These are phyloP conservation scores for Atalantia buxifolia DNA, from an alignment of 345 rosid species.

Conservation along the genomic window DNA sequence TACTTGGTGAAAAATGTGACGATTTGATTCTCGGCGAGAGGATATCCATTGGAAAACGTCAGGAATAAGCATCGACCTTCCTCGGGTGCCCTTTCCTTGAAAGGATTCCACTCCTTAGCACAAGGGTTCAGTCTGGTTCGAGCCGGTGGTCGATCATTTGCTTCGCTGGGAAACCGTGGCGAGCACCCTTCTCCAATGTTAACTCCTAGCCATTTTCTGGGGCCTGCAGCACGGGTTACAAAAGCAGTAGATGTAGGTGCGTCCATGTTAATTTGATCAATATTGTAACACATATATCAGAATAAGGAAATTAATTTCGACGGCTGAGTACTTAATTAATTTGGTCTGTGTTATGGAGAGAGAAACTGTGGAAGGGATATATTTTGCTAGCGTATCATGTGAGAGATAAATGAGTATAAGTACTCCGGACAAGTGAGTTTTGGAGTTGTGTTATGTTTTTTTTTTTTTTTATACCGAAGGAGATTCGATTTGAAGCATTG, in stretches of 20 bases:
- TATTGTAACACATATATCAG: too few relatives aligned
- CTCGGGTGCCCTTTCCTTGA: conserved; percentile 10
- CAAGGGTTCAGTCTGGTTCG: conserved; percentile 15
- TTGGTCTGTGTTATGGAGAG: neutral
- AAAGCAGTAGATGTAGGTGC: neutral
- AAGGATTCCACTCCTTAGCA: conserved; percentile 30
- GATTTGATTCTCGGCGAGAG: conserved; percentile 27
- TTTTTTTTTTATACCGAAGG: neutral
- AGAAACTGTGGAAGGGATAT: neutral
- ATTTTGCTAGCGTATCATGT: too few relatives aligned
- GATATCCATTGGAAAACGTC: conserved; percentile 38
- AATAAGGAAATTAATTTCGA: too few relatives aligned
- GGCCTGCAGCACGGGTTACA: neutral
- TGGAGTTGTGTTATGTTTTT: neutral
- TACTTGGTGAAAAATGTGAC: conserved; percentile 25
- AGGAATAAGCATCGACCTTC: conserved; percentile 29
- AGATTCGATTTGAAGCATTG: neutral
- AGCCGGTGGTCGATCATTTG: neutral
- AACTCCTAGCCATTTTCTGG: neutral
- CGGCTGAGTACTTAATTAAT: neutral
- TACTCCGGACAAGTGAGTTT: neutral
- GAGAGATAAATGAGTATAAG: too few relatives aligned
- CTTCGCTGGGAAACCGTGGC: neutral
- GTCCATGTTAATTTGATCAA: neutral
- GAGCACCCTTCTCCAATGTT: neutral